These are phyloP conservation scores for Didymella arachidicola DNA, from an alignment of 2,329 filamentous ascomycete genomes.

Conservation along the genomic window DNA sequence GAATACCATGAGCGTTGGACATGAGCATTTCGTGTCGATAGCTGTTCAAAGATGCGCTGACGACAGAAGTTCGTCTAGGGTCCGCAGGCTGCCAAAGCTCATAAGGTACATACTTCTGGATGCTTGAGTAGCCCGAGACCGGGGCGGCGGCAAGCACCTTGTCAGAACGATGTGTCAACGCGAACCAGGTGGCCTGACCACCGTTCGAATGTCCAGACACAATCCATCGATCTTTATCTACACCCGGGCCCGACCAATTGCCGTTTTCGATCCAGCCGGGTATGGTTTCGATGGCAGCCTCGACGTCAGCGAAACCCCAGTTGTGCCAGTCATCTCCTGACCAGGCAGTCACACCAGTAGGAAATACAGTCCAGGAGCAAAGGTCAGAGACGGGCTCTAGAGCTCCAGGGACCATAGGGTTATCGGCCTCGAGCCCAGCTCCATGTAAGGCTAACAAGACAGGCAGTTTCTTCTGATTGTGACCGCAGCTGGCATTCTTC, in stretches of 20 bases:
- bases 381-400: slow-evolving; percentile 61
- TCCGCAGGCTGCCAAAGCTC: slow-evolving; percentile 64
- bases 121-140: slow-evolving; percentile 66
- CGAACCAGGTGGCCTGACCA: slow-evolving; percentile 66
- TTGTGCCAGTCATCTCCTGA: slow-evolving; percentile 68
- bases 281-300: slow-evolving; percentile 61
- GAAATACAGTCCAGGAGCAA: slow-evolving; percentile 64
- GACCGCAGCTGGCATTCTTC: slow-evolving; percentile 44
- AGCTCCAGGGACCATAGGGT: slow-evolving; percentile 55
- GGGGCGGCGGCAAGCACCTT: slow-evolving; percentile 64
- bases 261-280: slow-evolving; percentile 59
- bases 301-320: slow-evolving; percentile 65
- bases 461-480: slow-evolving; percentile 48
- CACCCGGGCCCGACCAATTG: slow-evolving; percentile 58
- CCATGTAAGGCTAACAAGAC: slow-evolving; percentile 64
- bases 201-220: slow-evolving; percentile 67
- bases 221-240: slow-evolving; percentile 59
- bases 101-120: slow-evolving; percentile 67
- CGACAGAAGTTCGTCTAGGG: slow-evolving; percentile 56
- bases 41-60: slow-evolving; percentile 59
- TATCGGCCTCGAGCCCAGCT: slow-evolving; percentile 64
- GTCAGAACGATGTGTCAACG: slow-evolving; percentile 64
- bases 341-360: slow-evolving; percentile 66
- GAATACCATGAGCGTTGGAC: slow-evolving; percentile 60
- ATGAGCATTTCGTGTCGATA: slow-evolving; percentile 65